Evolutionary conservation across 2,329 filamentous ascomycete species (phyloP), one percentile per base, ranked within the genome.

Genomic region (Setomelanomma holmii): DNA sequence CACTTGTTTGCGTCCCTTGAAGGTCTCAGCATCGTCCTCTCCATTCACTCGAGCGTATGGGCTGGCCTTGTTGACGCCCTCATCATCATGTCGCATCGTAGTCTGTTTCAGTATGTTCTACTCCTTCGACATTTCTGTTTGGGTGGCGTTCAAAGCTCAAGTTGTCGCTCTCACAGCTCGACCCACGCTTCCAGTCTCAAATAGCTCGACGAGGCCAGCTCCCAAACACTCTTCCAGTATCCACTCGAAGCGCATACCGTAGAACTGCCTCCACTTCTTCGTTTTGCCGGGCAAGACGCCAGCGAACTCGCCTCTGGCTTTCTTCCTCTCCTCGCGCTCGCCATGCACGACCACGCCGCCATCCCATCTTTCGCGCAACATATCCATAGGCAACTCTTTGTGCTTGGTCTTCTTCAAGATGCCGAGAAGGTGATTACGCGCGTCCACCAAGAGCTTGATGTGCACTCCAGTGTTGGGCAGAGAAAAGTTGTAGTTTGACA

Each of bases 151-250:
- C n/a, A n/a, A n/a, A 30, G 24, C 12, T 36, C 34, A 36, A 7
- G 12, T 24, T 19, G 33, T 33, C 16, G 17, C 17, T 16, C 77
- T 67, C 1, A 90, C 82, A 10, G 85, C 89, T 53, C 83, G 79
- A 1, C 89, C 89, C n/a, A 91, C 87, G 63, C 85, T 89, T 12
- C 86, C 81, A 11, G 89, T 92, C 66, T 90, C 84, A 70, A 93
- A 93, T 12, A 90, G 75, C 73, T 93, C 89, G 4, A 91, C 82
- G 14, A 88, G 67, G 1, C 89, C 89, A 22, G 86, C 79, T 0
- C 89, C 89, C 20, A 90, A 79, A 38, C 87, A 89, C 71, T 91
- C 88, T 35, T 83, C 86, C 36, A 92, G 69, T 14, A 89, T 79
- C 87, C 87, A 92, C 52, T 88, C 82, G 72, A 91, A 92, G 38